Percentiles rank a stretch among this genome's conserved stretches.
These are phyloP conservation scores for Phoenix dactylifera DNA, from an alignment of 176 grass and related monocot genomes.

Conservation along the genomic window DNA sequence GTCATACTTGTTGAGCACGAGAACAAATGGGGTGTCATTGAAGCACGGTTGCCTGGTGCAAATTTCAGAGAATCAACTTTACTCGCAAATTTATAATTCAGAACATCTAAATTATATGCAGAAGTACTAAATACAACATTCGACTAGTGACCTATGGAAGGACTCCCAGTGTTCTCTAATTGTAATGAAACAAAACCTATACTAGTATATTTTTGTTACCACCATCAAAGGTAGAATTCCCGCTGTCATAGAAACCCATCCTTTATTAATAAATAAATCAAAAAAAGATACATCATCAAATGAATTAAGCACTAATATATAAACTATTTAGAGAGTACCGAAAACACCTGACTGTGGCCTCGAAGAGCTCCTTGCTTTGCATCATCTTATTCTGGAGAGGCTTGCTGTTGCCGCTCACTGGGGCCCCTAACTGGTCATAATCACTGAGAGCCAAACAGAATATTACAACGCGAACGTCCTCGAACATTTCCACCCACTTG, in stretches of 20 bases:
- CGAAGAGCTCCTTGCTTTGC: slow-evolving; percentile 76
- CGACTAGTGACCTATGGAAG: too few relatives aligned
- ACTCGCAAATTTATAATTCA: too few relatives aligned
- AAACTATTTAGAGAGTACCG: neutral
- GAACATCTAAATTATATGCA: too few relatives aligned
- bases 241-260: too few relatives aligned
- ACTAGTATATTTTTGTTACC: too few relatives aligned
- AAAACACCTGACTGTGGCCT: slow-evolving; percentile 70
- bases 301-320: neutral
- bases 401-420: slow-evolving; percentile 24
- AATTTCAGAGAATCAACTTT: neutral
- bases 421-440: slow-evolving; percentile 50
- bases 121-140: too few relatives aligned
- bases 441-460: slow-evolving; percentile 78
- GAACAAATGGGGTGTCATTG: slow-evolving; percentile 60
- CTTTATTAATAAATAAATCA: too few relatives aligned
- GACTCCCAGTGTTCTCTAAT: too few relatives aligned
- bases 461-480: slow-evolving; percentile 81
- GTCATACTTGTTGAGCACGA: slow-evolving; percentile 95
- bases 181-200: too few relatives aligned
- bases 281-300: too few relatives aligned
- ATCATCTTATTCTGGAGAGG: slow-evolving; percentile 79
- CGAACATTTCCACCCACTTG: slow-evolving; percentile 99
- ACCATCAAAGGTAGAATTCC: too few relatives aligned
- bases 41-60: slow-evolving; percentile 68